These are phyloP conservation scores for Paramecium primaurelia DNA, from an alignment of 73 alveolate species.

Conservation along the genomic window DNA sequence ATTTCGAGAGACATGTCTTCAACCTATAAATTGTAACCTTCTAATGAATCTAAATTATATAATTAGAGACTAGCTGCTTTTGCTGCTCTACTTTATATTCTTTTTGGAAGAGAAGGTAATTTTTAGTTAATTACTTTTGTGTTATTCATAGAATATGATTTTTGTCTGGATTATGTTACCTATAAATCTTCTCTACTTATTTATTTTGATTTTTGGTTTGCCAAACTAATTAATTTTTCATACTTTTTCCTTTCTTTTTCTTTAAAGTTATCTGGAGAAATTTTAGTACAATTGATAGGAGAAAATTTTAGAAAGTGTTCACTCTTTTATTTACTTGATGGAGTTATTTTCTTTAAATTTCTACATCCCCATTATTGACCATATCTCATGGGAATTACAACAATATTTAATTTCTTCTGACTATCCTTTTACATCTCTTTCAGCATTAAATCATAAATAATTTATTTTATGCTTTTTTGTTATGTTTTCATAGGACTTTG, in stretches of 20 bases:
- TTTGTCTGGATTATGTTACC: not conserved
- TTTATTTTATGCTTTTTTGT: not conserved
- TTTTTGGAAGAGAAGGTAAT: not conserved
- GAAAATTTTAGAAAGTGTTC: not conserved
- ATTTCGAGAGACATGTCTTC: not conserved
- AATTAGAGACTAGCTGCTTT: not conserved
- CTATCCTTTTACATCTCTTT: not conserved
- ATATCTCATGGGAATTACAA: not conserved
- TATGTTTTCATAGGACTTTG: not conserved
- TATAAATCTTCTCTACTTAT: not conserved
- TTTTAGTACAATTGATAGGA: not conserved
- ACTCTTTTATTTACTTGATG: not conserved
- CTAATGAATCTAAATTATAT: not conserved
- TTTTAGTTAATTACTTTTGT: not conserved
- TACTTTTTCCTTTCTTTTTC: not conserved
- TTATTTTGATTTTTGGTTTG: not conserved
- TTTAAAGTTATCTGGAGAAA: not conserved
- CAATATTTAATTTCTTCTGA: not conserved
- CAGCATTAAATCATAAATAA: not conserved
- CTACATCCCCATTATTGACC: not conserved
- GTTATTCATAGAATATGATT: not conserved
- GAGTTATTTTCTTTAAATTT: not conserved
- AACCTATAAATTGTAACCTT: not conserved
- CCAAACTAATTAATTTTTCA: not conserved
- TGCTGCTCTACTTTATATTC: not conserved